Evolutionary conservation across 2,329 filamentous ascomycete species (phyloP).

Genomic region (Aspergillus hortae): DNA sequence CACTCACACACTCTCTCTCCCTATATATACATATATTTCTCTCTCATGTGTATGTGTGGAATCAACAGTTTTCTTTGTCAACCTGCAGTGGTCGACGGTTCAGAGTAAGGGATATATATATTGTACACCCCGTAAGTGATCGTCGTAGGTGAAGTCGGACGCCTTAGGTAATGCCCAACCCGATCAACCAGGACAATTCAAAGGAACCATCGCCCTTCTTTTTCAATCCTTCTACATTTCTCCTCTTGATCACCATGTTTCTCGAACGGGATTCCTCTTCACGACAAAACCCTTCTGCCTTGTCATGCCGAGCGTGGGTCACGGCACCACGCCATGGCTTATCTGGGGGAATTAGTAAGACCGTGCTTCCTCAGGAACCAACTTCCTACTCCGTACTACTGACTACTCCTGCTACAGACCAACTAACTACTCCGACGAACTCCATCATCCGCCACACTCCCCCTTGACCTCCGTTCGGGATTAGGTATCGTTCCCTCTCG

Average conservation of each 20-base stretch:
- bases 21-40: too few relatives aligned
- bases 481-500: not conserved
- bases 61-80: too few relatives aligned
- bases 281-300: constrained; percentile 13
- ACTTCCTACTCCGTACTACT: not conserved
- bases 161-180: not conserved
- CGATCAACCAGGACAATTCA: not conserved
- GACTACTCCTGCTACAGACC: not conserved
- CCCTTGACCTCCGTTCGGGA: not conserved
- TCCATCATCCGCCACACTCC: not conserved
- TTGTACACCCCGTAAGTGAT: too few relatives aligned
- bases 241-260: not conserved
- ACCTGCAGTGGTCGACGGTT: too few relatives aligned
- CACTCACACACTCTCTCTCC: too few relatives aligned
- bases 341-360: constrained; percentile 4
- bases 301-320: constrained; percentile 13
- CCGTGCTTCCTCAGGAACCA: not conserved
- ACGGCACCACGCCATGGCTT: constrained; percentile 11
- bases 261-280: not conserved
- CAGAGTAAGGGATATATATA: too few relatives aligned
- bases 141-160: not conserved
- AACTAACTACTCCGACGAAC: not conserved
- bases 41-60: too few relatives aligned
- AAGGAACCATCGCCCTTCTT: not conserved
- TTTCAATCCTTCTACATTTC: not conserved